Evolutionary conservation across 2,329 filamentous ascomycete genomes (phyloP), one percentile per base, ranked within the genome.

Genomic region (Apiospora saccharicola): DNA sequence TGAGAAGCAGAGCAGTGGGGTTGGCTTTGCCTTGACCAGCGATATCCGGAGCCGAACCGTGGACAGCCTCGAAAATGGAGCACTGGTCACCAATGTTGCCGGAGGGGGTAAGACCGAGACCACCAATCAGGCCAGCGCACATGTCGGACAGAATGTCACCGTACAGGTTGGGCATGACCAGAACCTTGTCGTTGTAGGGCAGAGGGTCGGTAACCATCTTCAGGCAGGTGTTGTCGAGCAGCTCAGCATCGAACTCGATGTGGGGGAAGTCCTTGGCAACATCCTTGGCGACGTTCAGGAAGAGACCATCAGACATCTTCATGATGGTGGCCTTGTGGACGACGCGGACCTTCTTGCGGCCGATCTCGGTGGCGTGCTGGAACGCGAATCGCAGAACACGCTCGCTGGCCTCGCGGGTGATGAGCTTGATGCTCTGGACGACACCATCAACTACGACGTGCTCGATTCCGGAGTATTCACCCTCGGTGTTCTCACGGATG

Each of bases 321-420:
- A 99, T 99, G 88, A 99, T 99, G 82, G 96, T 98, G 84, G 96
- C 96, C 91, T 99, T 99, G 93, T 99, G 96, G 76, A 98, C 95
- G 73, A 95, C 96, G 81, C 95, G 94, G 81, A 98, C 96, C 93
- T 98, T 98, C 83, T 91, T 95, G 89, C 94, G 94, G 86, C 95
- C 95, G 81, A 98, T 93, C 79, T 94, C 91, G 85, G 96, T 90
- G 78, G 96, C 96, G 84, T 99, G 95, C 88, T 99, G 96, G 92
- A 99, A 99, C 80, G 97, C 96, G 85, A 95, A 99, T 82, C 95
- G 93, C 77, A 98, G 91, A 71, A 99, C 96, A 79, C 96, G 93
- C 91, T 99, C 96, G 77, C 91, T 95, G 76, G 96, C 96, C 83
- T 95, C 94, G 77, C 92, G 90, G 81, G 97, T 98, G 87, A 99